Percentiles rank a stretch among this genome's conserved stretches.
Conservation (phyloP, 1,284 basidiomycete species). For the Veloboletus limbatus region DNA sequence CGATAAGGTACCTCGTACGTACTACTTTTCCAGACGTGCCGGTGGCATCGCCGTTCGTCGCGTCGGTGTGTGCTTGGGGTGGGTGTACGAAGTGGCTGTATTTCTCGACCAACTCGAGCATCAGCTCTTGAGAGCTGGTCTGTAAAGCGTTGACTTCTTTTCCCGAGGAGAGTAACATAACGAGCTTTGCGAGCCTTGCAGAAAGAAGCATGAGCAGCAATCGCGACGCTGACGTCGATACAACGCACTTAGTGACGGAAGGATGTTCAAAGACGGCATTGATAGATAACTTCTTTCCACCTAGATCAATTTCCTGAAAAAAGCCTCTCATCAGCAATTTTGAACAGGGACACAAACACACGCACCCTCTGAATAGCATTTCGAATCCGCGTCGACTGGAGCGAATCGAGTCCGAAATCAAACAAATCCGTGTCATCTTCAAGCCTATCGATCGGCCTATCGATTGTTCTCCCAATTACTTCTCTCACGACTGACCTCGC, state of each 20-base stretch:
- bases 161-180: constrained; percentile 17
- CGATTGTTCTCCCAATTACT: no score
- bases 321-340: no score
- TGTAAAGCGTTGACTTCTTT: constrained; percentile 1
- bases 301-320: no score
- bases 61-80: neutral
- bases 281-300: no score
- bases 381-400: no score
- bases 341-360: no score
- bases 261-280: no score
- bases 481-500: no score
- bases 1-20: neutral
- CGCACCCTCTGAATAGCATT: no score
- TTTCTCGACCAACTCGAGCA: constrained; percentile 29
- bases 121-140: constrained; percentile 15
- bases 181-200: constrained; percentile 22
- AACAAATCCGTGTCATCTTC: no score
- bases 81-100: constrained; percentile 19
- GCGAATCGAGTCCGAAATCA: no score
- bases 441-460: no score
- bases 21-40: constrained; percentile 18
- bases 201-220: neutral
- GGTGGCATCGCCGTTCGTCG: neutral
- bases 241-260: constrained; percentile 25
- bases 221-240: neutral